Evolutionary conservation across 768 basidiomycete genomes (phyloP), one percentile per base, ranked within the genome.

Genomic region (Mycena indigotica): DNA sequence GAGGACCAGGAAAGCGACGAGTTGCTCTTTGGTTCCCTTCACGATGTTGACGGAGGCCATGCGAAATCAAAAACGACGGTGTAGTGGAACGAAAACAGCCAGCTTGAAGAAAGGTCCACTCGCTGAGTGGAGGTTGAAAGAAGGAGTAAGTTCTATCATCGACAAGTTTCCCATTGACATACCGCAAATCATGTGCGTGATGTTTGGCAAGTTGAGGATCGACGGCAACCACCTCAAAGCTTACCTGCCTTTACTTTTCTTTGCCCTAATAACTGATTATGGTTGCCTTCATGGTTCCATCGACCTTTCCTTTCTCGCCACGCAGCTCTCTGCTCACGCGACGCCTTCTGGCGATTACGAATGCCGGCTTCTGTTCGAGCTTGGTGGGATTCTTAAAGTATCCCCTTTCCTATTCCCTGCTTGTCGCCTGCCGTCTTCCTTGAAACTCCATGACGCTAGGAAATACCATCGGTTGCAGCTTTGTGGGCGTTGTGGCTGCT

Each of bases 1-100:
- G 56, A 83, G 64, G 21, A 79, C 69, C 61, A 81, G 69, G 58
- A 76, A 81, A 13, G 67, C 67, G 4, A 78, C 60, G 21, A 81
- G 68, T 54, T 80, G 70, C 23, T 66, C 58, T 61, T 77, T 72
- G 4, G 74, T 79, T 26, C 75, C 79, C 50, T 72, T 72, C 44
- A 81, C 70, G 50, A 79, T 77, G 52, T 79, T 78, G 8, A 73
- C 64, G 39, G 55, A 45, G 53, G 56, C 24, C 24, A 58, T 54
- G 6, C 55, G 44, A 50, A 56, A 24, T 28, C 50, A 62, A 54
- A 17, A n/a, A n/a, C n/a, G 54, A 55, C 32, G 44, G 50, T 52
- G 53, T 35, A 55, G 55, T 51, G 26, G 32, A 48, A n/a, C n/a
- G 21, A n/a, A 52, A n/a, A 58, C 46, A 56, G 55, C 57, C 61